Evolutionary conservation across 306 rosid genomes (phyloP).

Genomic region (Hylodesmum podocarpum): DNA sequence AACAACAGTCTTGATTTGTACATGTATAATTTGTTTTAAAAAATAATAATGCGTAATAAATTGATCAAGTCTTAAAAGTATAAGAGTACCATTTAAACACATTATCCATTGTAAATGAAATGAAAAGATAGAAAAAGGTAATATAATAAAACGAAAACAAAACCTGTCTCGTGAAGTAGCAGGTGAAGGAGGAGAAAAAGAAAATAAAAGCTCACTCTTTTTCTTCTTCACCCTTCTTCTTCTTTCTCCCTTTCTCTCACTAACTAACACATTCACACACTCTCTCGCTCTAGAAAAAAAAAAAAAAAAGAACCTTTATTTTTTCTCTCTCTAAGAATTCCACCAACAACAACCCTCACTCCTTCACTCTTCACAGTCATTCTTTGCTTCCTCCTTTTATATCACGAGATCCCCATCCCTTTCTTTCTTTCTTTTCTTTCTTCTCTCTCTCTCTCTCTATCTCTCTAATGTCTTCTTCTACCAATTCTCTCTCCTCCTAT

Average conservation of each 20-base stretch:
- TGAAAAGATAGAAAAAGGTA: background rate
- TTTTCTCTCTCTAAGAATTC: slow-evolving; percentile 25
- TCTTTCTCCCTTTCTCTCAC: slow-evolving; percentile 13
- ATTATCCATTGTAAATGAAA: background rate
- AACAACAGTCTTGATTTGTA: too few relatives aligned
- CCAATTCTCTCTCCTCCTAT: slow-evolving; percentile 35
- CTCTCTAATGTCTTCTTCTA: slow-evolving; percentile 14
- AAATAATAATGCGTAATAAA: too few relatives aligned
- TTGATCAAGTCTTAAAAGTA: too few relatives aligned
- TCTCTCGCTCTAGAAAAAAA: slow-evolving; percentile 21
- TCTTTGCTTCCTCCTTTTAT: slow-evolving; percentile 80
- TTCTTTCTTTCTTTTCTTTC: slow-evolving; percentile 25
- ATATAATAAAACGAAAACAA: slow-evolving; percentile 9
- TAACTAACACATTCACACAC: background rate
- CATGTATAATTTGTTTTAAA: too few relatives aligned
- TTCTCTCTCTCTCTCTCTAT: slow-evolving; percentile 10
- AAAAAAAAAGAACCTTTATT: background rate
- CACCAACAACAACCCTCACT: background rate
- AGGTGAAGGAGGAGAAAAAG: slow-evolving; percentile 41
- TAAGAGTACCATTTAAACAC: too few relatives aligned
- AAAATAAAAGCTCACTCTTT: slow-evolving; percentile 36
- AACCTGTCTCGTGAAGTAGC: slow-evolving; percentile 84
- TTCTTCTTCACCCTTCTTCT: slow-evolving; percentile 13
- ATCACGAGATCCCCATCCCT: slow-evolving; percentile 94
- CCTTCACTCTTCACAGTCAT: slow-evolving; percentile 58